Evolutionary conservation across 2,329 filamentous ascomycete genomes (phyloP).

Genomic region (Colletotrichum horii): DNA sequence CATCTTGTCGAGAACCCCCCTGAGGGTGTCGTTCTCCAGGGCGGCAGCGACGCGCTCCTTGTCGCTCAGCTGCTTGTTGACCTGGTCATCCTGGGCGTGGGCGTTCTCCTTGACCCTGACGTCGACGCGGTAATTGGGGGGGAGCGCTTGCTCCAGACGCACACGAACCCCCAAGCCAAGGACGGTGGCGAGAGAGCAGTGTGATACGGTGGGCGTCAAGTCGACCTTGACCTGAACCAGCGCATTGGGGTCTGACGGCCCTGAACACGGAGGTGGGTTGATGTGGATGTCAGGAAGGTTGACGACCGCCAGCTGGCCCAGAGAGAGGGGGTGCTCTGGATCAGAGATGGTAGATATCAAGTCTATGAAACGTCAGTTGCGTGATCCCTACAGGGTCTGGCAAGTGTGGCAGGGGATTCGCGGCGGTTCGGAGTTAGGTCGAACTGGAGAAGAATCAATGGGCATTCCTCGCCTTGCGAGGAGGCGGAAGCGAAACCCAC

Average conservation of each 20-base stretch:
- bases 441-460: neutral
- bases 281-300: conserved; percentile 95
- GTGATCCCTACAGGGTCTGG: conserved; percentile 22
- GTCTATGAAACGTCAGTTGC: conserved; percentile 61
- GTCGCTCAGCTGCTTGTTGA: conserved; percentile 95
- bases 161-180: conserved; percentile 94
- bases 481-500: neutral
- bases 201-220: conserved; percentile 94
- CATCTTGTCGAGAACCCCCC: conserved; percentile 92
- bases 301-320: conserved; percentile 92
- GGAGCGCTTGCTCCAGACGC: conserved; percentile 86
- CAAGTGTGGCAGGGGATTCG: neutral
- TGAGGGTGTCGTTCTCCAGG: conserved; percentile 89
- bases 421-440: neutral
- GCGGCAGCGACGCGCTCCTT: conserved; percentile 97
- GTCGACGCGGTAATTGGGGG: conserved; percentile 89
- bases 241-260: conserved; percentile 55
- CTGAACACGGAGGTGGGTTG: conserved; percentile 65
- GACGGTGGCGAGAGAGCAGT: conserved; percentile 95
- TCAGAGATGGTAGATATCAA: conserved; percentile 94
- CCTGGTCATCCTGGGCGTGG: conserved; percentile 93
- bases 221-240: conserved; percentile 81
- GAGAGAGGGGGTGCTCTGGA: conserved; percentile 92
- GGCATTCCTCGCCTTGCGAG: neutral
- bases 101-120: conserved; percentile 94